Evolutionary conservation across 345 rosid species (phyloP).

Genomic region (Conringia planisiliqua): DNA sequence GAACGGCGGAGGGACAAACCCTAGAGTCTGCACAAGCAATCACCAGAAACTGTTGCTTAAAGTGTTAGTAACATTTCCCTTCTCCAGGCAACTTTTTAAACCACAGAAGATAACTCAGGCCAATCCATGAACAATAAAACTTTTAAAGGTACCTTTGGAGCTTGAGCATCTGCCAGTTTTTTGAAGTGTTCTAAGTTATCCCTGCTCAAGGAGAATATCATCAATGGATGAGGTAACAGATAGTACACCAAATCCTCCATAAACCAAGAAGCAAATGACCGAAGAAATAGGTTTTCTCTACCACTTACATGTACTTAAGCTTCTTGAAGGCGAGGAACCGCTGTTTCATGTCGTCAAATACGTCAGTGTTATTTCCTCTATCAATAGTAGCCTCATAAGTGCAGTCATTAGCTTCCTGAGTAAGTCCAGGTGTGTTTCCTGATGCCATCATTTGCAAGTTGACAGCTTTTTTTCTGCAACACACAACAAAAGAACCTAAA

Average conservation of each 20-base stretch:
- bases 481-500: background rate
- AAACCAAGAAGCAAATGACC: conserved; percentile 29
- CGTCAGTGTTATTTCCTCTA: conserved; percentile 35
- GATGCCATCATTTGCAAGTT: conserved; percentile 32
- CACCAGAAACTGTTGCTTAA: conserved; percentile 77
- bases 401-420: conserved; percentile 31
- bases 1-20: conserved; percentile 83
- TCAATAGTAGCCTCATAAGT: background rate
- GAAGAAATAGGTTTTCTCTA: background rate
- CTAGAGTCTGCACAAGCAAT: conserved; percentile 98
- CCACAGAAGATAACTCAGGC: background rate
- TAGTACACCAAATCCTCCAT: background rate
- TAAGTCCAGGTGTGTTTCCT: conserved; percentile 28
- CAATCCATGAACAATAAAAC: background rate
- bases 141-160: conserved; percentile 63
- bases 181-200: conserved; percentile 62
- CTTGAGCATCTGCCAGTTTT: conserved; percentile 66
- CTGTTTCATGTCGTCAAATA: conserved; percentile 63
- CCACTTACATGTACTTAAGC: conserved; percentile 64
- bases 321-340: conserved; percentile 67
- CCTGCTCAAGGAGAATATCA: conserved; percentile 42
- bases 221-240: background rate
- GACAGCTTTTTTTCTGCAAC: conserved; percentile 13
- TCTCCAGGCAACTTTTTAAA: conserved; percentile 3
- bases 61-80: conserved; percentile 26